Percentiles rank a stretch among this genome's conserved stretches.
Conservation (phyloP, 2,329 filamentous ascomycete genomes). For the Paramyrothecium sp. region DNA sequence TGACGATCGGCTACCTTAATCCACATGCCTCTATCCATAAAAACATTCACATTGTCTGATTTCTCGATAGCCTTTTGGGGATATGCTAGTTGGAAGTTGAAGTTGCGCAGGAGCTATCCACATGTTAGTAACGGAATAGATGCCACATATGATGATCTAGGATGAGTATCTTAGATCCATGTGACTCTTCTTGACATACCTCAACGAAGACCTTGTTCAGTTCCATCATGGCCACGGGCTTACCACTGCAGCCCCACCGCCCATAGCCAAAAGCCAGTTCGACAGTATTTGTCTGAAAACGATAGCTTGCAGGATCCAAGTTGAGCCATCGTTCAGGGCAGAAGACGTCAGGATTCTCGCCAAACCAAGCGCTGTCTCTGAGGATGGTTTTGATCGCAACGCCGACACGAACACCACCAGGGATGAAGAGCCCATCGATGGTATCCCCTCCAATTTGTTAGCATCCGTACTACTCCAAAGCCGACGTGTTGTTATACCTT, state of each 20-base stretch:
- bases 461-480: not conserved
- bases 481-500: not conserved
- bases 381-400: not conserved
- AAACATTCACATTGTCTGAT: too few species aligned
- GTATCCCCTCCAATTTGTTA: constrained; percentile 16
- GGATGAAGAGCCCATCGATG: constrained; percentile 22
- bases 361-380: not conserved
- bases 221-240: constrained; percentile 38
- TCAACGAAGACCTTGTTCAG: constrained; percentile 39
- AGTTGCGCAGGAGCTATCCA: too few species aligned
- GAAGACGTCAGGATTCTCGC: not conserved
- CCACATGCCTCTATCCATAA: too few species aligned
- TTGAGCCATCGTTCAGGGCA: constrained; percentile 1
- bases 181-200: constrained; percentile 21
- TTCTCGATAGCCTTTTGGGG: too few species aligned
- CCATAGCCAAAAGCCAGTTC: not conserved
- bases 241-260: constrained; percentile 23
- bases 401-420: constrained; percentile 22
- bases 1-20: too few species aligned
- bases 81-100: too few species aligned
- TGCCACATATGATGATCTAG: too few species aligned
- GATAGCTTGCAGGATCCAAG: not conserved
- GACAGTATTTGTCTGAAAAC: not conserved
- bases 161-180: not conserved
- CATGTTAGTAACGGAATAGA: too few species aligned